Base-by-base conservation (phyloP, 1,139 yeast genomes). In the Magnusiomyces suaveolens region DNA sequence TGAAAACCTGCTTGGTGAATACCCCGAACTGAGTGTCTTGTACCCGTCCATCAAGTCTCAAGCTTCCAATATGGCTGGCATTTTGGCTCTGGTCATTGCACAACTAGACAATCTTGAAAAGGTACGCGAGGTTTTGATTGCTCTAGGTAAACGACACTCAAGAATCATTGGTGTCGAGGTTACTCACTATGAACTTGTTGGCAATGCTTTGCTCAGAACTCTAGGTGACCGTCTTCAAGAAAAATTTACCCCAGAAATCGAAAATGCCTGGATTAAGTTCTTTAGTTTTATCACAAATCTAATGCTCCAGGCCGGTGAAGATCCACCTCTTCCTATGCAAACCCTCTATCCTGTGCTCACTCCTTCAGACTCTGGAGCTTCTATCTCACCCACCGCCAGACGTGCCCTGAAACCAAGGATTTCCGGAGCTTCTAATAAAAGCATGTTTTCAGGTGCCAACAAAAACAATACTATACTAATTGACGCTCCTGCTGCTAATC, bases 41-140 rank as follows among this genome's bases (percentile, higher is more conserved):
- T 83, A 82, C 66, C 88, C 89, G 0, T 78, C 83, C 18, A 78
- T 83, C 59, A 78, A 77, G 60, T 84, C 82, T 60, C 88, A 84
- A 69, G 89, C 94, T 0, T 80, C 81, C 8, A 79, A 90, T 21
- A 84, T 87, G 73, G 89, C 94, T 0, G 92, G 92, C 2, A 87
- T 83, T n/a, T 66, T 84, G 64, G 75, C 83, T n/a, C 73, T 80
- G 52, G 83, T 85, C 3, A 76, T 83, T 54, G 69, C 76, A 47
- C 70, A 69, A 66, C 68, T 75, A 61, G 82, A 69, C 60, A 65
- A 66, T 60, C 70, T 69, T 56, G 66, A 72, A 1, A 68, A 69
- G 3, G 72, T 86, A 62, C 83, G 84, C 62, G 84, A 78, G 49
- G 83, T 82, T 58, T 71, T 87, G 52, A 74, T 73, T 52, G 78